A percentile compares a stretch with the other conserved stretches of the same genome.
Conservation (phyloP, 345 rosid genomes). For the Arabis hirsuta region DNA sequence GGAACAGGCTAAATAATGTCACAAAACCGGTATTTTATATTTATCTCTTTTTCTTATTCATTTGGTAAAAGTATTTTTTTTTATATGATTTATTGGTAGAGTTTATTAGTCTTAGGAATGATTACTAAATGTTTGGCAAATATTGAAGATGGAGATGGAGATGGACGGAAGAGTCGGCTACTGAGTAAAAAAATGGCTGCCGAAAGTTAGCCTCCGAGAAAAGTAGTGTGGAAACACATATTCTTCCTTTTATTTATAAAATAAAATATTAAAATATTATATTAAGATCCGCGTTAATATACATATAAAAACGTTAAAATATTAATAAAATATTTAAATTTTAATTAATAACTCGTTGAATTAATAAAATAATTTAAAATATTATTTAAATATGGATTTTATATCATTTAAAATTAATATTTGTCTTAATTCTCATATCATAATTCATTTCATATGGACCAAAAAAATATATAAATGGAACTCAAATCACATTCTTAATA, state of each 20-base stretch:
- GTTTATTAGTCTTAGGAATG: background rate
- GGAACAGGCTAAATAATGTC: constrained; percentile 5
- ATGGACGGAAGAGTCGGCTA: constrained; percentile 38
- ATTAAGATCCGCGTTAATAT: too few species aligned
- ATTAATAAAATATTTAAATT: too few species aligned
- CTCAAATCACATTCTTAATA: too few species aligned
- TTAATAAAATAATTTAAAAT: too few species aligned
- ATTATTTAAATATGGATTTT: too few species aligned
- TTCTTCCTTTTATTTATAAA: background rate
- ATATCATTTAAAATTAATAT: too few species aligned
- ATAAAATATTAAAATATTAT: too few species aligned
- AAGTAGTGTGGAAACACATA: constrained; percentile 1
- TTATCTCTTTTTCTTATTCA: background rate
- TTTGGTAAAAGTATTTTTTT: background rate
- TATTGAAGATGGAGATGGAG: constrained; percentile 16
- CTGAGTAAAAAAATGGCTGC: constrained; percentile 28
- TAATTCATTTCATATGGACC: too few species aligned
- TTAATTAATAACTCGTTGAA: too few species aligned
- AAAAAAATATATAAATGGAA: too few species aligned
- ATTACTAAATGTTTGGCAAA: constrained; percentile 32
- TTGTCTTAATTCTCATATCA: too few species aligned
- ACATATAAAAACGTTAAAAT: too few species aligned
- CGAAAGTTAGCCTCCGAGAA: constrained; percentile 26
- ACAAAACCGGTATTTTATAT: background rate
- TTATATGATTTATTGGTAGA: background rate